Evolutionary conservation across 495 filamentous ascomycete genomes (phyloP).

Genomic region (Xanthoparmelia taractica): DNA sequence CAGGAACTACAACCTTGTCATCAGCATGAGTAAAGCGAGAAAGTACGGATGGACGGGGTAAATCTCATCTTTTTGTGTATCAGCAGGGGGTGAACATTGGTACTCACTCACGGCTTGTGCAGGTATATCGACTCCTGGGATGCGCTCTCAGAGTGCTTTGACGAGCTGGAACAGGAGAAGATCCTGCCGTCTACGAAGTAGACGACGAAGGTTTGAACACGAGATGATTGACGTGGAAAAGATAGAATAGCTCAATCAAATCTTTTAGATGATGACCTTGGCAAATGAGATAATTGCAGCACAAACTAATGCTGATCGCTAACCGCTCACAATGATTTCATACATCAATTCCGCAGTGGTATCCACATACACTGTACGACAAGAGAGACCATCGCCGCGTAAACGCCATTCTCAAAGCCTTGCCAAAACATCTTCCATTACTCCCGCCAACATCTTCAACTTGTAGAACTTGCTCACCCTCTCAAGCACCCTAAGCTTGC

Average conservation of each 20-base stretch:
- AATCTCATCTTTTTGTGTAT: not conserved
- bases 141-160: slow-evolving; percentile 39
- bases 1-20: slow-evolving; percentile 39
- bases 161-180: slow-evolving; percentile 36
- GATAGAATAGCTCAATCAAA: not conserved
- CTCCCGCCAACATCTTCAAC: slow-evolving; percentile 67
- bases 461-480: slow-evolving; percentile 71
- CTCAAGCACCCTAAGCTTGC: slow-evolving; percentile 57
- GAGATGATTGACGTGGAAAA: no score
- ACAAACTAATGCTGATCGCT: not conserved
- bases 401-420: slow-evolving; percentile 12
- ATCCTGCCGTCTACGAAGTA: not conserved
- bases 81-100: not conserved
- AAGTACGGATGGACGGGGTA: slow-evolving; percentile 36
- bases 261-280: not conserved
- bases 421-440: slow-evolving; percentile 55
- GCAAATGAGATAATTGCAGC: not conserved
- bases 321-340: not conserved
- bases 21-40: slow-evolving; percentile 52
- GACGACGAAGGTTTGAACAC: not conserved
- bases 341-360: not conserved
- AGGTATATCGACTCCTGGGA: slow-evolving; percentile 44
- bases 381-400: not conserved
- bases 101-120: not conserved
- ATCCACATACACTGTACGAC: not conserved